Conservation (phyloP, 2,329 filamentous ascomycete genomes). For the Xylariomycetidae sp. region DNA sequence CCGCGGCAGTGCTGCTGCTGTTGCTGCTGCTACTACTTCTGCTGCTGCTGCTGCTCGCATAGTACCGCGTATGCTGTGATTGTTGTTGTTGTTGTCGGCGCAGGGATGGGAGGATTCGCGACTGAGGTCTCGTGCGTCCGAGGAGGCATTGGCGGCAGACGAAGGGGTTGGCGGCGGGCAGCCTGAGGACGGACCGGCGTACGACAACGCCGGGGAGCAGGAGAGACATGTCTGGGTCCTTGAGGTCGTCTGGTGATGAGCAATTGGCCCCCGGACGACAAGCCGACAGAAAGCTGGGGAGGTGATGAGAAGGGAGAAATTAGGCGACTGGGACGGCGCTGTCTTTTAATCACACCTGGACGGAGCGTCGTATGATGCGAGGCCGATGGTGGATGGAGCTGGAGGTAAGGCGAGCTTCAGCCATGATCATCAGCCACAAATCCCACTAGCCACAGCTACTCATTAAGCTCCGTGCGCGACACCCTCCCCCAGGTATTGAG, state of each 20-base stretch:
- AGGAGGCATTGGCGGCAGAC: conserved; percentile 46
- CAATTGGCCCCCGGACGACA: too few relatives aligned
- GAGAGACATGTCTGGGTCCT: conserved; percentile 35
- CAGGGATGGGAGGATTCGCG: conserved; percentile 32
- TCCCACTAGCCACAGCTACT: too few relatives aligned
- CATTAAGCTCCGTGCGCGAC: too few relatives aligned
- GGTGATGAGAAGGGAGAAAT: too few relatives aligned
- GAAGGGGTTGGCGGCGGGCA: conserved; percentile 36
- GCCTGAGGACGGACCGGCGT: conserved; percentile 35
- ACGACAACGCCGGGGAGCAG: conserved; percentile 38
- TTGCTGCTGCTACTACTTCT: not conserved
- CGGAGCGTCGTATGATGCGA: too few relatives aligned
- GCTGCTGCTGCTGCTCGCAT: not conserved
- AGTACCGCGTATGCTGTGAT: conserved; percentile 32
- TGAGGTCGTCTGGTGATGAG: too few relatives aligned
- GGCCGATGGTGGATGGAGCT: too few relatives aligned
- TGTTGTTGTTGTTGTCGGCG: conserved; percentile 14
- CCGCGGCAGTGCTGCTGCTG: too few relatives aligned
- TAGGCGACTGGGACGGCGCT: too few relatives aligned
- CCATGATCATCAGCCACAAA: not conserved
- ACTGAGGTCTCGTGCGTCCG: conserved; percentile 26
- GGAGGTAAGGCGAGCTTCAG: not conserved
- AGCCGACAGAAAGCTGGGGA: too few relatives aligned
- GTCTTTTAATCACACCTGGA: too few relatives aligned
- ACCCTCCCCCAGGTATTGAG: too few relatives aligned